Conservation (phyloP, 2,329 filamentous ascomycete genomes). For the Mycosphaerella arachidis region DNA sequence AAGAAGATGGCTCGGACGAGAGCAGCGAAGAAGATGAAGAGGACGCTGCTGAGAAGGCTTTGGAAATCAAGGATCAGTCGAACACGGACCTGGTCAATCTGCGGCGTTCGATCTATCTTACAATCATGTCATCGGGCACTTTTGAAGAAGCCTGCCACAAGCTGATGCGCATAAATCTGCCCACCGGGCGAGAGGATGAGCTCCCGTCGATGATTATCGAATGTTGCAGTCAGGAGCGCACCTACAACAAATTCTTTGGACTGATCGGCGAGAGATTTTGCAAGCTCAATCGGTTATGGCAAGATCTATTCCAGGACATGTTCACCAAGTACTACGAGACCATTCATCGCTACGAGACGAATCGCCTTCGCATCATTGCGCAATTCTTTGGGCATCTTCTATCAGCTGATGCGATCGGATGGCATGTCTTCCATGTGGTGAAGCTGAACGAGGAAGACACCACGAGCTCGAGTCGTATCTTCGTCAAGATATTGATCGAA, state of each 20-base stretch:
- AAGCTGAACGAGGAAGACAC: conserved; percentile 96
- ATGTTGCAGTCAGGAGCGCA: conserved; percentile 92
- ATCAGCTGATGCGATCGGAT: conserved; percentile 80
- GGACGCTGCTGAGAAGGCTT: conserved; percentile 67
- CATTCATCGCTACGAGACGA: conserved; percentile 95
- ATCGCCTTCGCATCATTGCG: conserved; percentile 88
- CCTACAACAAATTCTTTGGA: conserved; percentile 96
- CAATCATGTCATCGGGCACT: conserved; percentile 92
- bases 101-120: conserved; percentile 90
- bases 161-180: conserved; percentile 81
- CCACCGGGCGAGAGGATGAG: conserved; percentile 79
- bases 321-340: conserved; percentile 96
- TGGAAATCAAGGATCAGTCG: conserved; percentile 97
- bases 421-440: conserved; percentile 81
- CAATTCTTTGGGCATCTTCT: conserved; percentile 92
- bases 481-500: conserved; percentile 96
- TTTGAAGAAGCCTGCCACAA: conserved; percentile 98
- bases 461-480: conserved; percentile 92
- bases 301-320: conserved; percentile 81
- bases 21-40: conserved; percentile 49
- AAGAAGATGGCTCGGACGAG: conserved; percentile 56
- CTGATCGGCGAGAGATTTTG: conserved; percentile 91
- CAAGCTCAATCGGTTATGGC: conserved; percentile 93
- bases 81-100: conserved; percentile 94
- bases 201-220: conserved; percentile 96